These are phyloP conservation scores for Globisporangium megalacanthum DNA, from an alignment of 352 stramenopile species.

Conservation along the genomic window DNA sequence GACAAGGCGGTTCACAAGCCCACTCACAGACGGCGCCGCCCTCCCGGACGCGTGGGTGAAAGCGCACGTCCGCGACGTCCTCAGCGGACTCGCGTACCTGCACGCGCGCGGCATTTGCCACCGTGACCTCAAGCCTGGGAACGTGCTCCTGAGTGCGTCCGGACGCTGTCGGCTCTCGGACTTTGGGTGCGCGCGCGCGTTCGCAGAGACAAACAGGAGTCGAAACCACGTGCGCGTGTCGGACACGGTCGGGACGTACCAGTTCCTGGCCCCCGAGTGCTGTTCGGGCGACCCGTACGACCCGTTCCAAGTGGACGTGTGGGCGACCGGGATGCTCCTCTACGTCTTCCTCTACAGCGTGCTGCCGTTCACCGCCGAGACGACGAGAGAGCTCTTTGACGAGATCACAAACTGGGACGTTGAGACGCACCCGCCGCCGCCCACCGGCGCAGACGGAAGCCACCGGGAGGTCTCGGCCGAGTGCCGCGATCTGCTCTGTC, in stretches of 20 bases:
- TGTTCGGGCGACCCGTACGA: conserved; percentile 80
- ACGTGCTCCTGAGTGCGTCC: conserved; percentile 78
- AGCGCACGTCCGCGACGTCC: conserved; percentile 61
- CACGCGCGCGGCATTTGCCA: conserved; percentile 76
- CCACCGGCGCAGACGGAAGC: background rate
- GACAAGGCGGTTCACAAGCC: conserved; percentile 67
- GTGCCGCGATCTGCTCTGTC: conserved; percentile 40
- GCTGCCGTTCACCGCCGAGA: conserved; percentile 75
- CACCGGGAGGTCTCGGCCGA: conserved; percentile 20
- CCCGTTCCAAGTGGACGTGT: conserved; percentile 80
- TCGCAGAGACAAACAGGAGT: conserved; percentile 1
- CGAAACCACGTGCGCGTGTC: conserved; percentile 27
- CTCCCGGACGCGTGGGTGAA: conserved; percentile 63
- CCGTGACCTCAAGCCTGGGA: conserved; percentile 89
- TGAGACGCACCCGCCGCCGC: conserved; percentile 27
- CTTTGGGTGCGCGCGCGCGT: conserved; percentile 77
- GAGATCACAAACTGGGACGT: conserved; percentile 43
- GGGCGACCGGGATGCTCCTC: conserved; percentile 78
- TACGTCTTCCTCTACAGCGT: conserved; percentile 84
- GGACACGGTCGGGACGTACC: conserved; percentile 87
- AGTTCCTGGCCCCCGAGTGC: conserved; percentile 87
- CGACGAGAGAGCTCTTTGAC: conserved; percentile 76
- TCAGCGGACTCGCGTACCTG: conserved; percentile 77
- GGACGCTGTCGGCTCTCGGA: conserved; percentile 82
- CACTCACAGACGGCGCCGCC: conserved; percentile 35